Evolutionary conservation across 805 yeast species (phyloP), one percentile per base, ranked within the genome.

Genomic region (Metschnikowia lachancei): DNA sequence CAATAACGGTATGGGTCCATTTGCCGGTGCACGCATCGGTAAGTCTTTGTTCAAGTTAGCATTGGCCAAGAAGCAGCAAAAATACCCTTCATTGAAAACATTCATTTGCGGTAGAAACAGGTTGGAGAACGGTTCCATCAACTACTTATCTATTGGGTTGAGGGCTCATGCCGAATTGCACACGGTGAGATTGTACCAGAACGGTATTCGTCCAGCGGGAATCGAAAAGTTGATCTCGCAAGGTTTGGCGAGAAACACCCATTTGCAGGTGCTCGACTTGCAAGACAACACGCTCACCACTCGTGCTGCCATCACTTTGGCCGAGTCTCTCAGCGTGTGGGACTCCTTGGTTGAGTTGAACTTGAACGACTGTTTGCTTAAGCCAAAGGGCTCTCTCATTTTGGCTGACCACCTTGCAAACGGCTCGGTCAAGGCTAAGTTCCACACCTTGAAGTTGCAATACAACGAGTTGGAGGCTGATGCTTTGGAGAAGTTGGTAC

Each of bases 1-100:
- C 39, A 94, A 94, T 69, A 94, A 94, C 65, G 99, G 99, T 46
- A 85, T 94, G 82, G 99, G 99, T 30, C 99, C 99, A 20, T 86
- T 86, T 64, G 96, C 98, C 0, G 99, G 99, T 58, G 85, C 92
- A 47, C 80, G 96, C 64, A 87, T 94, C 51, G 99, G 97, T 50
- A 81, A 82, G 58, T 87, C 96, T 3, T 77, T 94, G 39, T 87
- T 74, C 69, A 76, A 78, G 56, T 76, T 92, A 53, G 81, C 94
- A 17, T 65, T 64, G 42, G 83, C 82, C 47, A 90, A 90, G 67
- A 64, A 72, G 53, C 63, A 65, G n/a, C 67, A 69, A 35, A 72
- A 77, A 18, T 69, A 78, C 44, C 67, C 73, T 28, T 66, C 79
- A 13, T 77, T 90, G 61, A 83, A 85, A 59, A 88, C 97, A 1